Percentiles rank a stretch among this genome's conserved stretches.
phyloP scores from a whole-genome alignment of 2,329 filamentous ascomycete species.

The Xylariaceae sp. region DNA sequence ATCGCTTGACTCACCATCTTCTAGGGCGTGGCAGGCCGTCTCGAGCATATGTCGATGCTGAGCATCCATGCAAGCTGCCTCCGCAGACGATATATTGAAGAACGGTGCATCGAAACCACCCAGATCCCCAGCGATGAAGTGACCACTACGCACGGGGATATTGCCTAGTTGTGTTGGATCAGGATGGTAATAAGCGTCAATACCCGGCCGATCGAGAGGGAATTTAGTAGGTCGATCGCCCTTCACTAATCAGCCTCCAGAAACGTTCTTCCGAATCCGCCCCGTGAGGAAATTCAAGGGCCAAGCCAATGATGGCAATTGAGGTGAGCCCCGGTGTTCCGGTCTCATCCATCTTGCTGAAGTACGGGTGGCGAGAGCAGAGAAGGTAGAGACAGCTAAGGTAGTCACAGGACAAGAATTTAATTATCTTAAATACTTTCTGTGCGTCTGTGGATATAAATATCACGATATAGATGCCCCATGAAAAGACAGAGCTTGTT shows the following conservation, averaged over 20 bases:
- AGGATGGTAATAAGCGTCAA: slow-evolving; percentile 21
- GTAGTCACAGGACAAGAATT: too few species aligned
- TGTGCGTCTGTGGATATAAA: too few species aligned
- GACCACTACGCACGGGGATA: slow-evolving; percentile 10
- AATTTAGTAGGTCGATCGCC: slow-evolving; percentile 13
- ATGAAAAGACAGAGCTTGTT: too few species aligned
- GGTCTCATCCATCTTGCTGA: too few species aligned
- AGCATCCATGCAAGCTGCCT: slow-evolving; percentile 23
- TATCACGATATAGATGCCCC: too few species aligned
- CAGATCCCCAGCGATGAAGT: slow-evolving; percentile 14
- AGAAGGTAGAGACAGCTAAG: too few species aligned
- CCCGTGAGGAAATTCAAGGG: slow-evolving; percentile 16
- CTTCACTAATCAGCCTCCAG: slow-evolving; percentile 15
- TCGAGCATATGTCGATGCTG: slow-evolving; percentile 21
- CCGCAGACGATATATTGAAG: slow-evolving; percentile 16
- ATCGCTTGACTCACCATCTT: slow-evolving; percentile 13
- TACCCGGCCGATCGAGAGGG: slow-evolving; percentile 15
- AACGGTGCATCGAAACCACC: slow-evolving; percentile 24
- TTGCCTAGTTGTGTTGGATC: slow-evolving; percentile 3
- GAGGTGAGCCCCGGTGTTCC: background rate
- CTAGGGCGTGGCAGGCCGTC: slow-evolving; percentile 18
- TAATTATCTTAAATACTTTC: too few species aligned
- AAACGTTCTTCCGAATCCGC: slow-evolving; percentile 2
- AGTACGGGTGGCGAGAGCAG: background rate
- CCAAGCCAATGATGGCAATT: slow-evolving; percentile 11